phyloP scores from a whole-genome alignment of 208 protist genomes.

The Leishmania braziliensis region DNA sequence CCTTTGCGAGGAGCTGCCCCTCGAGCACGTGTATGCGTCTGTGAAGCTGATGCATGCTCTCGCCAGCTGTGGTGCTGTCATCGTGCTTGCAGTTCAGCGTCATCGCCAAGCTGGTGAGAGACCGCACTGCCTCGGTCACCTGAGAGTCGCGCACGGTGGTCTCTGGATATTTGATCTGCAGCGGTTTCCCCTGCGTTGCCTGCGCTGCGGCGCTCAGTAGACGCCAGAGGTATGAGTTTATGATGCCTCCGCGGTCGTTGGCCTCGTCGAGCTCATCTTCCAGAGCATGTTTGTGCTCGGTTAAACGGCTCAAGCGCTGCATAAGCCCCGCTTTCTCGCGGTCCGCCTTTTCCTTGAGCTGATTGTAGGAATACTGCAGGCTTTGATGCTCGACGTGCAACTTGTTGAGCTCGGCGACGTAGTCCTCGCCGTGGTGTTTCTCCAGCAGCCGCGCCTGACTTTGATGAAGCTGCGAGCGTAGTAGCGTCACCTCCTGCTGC shows the following conservation, averaged over 20 bases:
- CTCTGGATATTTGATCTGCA: slow-evolving; percentile 15
- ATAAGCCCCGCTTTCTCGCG: slow-evolving; percentile 26
- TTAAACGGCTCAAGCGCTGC: slow-evolving; percentile 29
- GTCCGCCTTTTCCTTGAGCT: slow-evolving; percentile 49
- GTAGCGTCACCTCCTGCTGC: slow-evolving; percentile 37
- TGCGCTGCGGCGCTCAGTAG: slow-evolving; percentile 57
- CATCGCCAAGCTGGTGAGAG: slow-evolving; percentile 40
- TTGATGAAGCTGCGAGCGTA: slow-evolving; percentile 57
- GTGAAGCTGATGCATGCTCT: slow-evolving; percentile 19
- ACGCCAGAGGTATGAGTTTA: slow-evolving; percentile 69
- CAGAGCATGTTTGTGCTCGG: slow-evolving; percentile 44
- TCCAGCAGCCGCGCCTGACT: slow-evolving; percentile 49
- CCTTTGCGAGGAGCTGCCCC: slow-evolving; percentile 52
- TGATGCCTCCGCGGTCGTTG: slow-evolving; percentile 43
- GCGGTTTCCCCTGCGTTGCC: slow-evolving; percentile 35
- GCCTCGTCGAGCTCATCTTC: slow-evolving; percentile 67
- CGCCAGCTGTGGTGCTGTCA: neutral
- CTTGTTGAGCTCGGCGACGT: slow-evolving; percentile 61
- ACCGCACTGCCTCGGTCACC: slow-evolving; percentile 51
- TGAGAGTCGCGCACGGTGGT: slow-evolving; percentile 30
- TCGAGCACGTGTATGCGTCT: slow-evolving; percentile 50
- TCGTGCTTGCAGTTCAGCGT: slow-evolving; percentile 14
- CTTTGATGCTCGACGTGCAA: slow-evolving; percentile 74
- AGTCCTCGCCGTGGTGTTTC: slow-evolving; percentile 56
- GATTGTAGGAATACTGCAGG: slow-evolving; percentile 51